These are phyloP conservation scores for Hura crepitans DNA, from an alignment of 441 rosid species.

Conservation along the genomic window DNA sequence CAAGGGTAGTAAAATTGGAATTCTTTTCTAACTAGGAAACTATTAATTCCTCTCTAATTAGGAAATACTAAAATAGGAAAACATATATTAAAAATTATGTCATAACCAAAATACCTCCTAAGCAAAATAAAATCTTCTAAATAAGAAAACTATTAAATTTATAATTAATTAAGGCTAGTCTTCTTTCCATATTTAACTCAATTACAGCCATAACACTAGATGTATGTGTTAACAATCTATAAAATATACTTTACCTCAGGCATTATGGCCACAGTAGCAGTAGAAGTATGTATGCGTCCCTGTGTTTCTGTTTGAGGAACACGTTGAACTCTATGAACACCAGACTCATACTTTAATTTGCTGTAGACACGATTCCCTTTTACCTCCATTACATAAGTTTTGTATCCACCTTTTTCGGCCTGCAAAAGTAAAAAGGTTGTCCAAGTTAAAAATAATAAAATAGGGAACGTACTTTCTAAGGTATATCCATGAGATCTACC, in stretches of 20 bases:
- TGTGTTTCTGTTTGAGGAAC: slow-evolving; percentile 96
- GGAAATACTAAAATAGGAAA: too few species aligned
- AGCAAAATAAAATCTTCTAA: too few species aligned
- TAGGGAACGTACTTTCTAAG: slow-evolving; percentile 4
- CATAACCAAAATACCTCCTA: too few species aligned
- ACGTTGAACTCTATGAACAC: slow-evolving; percentile 94
- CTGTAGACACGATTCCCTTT: slow-evolving; percentile 85
- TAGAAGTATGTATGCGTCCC: slow-evolving; percentile 94
- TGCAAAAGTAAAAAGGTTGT: slow-evolving; percentile 26
- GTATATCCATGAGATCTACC: slow-evolving; percentile 38
- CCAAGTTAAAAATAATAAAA: slow-evolving; percentile 19
- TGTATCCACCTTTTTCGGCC: slow-evolving; percentile 96
- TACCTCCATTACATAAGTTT: slow-evolving; percentile 88
- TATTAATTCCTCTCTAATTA: too few species aligned
- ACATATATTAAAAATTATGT: too few species aligned
- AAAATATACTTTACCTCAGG: slow-evolving; percentile 58
- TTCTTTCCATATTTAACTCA: too few species aligned
- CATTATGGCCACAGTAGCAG: slow-evolving; percentile 97
- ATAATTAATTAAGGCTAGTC: too few species aligned
- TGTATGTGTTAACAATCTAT: neutral
- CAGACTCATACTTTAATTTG: slow-evolving; percentile 89
- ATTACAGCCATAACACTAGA: too few species aligned
- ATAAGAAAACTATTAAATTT: too few species aligned
- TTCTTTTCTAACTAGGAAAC: too few species aligned
- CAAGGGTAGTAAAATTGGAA: too few species aligned